A percentile compares a stretch with the other conserved stretches of the same genome.
phyloP scores from a whole-genome alignment of 1,139 yeast genomes.

The Yamadazyma jaroonii region DNA sequence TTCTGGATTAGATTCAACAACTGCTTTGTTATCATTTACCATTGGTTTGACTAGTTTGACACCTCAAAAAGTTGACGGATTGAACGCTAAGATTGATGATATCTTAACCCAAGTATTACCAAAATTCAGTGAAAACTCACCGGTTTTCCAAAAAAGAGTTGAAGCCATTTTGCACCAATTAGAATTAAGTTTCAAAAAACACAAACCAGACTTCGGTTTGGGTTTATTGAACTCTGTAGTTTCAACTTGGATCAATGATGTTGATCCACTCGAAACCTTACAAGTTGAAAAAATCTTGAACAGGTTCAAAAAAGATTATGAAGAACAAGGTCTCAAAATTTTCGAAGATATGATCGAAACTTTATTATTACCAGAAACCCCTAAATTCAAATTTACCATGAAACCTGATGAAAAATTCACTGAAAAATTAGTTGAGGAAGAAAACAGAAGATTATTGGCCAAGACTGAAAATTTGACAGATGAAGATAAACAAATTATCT shows the following conservation, averaged over 20 bases:
- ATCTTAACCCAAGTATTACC: constrained; percentile 40
- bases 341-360: constrained; percentile 57
- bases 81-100: constrained; percentile 44
- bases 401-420: constrained; percentile 61
- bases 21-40: constrained; percentile 76
- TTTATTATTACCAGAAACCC: constrained; percentile 48
- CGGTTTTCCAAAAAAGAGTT: constrained; percentile 61
- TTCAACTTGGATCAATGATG: constrained; percentile 81
- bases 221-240: constrained; percentile 68
- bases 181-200: constrained; percentile 80
- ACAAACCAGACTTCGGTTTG: constrained; percentile 88
- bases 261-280: constrained; percentile 65
- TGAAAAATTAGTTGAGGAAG: constrained; percentile 49
- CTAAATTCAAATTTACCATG: constrained; percentile 69
- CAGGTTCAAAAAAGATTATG: constrained; percentile 60
- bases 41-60: constrained; percentile 81
- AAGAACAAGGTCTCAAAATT: constrained; percentile 50
- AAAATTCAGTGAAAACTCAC: constrained; percentile 36
- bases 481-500: constrained; percentile 57
- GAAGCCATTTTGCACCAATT: constrained; percentile 87
- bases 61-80: constrained; percentile 43
- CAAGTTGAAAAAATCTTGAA: constrained; percentile 61
- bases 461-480: constrained; percentile 47
- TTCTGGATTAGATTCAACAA: constrained; percentile 82
- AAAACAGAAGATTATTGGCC: constrained; percentile 46